Conservation (phyloP, 2,329 filamentous ascomycete species). For the Talaromyces rugulosus region DNA sequence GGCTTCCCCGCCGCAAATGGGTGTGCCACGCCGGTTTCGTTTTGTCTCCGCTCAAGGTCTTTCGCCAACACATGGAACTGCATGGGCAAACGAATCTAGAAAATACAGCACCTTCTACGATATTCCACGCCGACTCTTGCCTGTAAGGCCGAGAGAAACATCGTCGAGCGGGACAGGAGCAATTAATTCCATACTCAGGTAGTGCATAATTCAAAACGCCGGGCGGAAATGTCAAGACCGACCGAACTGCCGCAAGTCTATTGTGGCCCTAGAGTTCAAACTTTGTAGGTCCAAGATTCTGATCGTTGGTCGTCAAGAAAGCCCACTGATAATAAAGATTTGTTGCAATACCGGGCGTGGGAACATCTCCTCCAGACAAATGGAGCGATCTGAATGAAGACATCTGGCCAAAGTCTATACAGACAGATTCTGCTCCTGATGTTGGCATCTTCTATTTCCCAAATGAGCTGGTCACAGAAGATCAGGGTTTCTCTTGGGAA, state of each 20-base stretch:
- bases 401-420: constrained; percentile 2
- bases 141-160: not conserved
- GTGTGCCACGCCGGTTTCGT: no score
- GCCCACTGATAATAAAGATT: not conserved
- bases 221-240: not conserved
- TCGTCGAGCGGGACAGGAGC: not conserved
- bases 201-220: no score
- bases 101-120: not conserved
- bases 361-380: not conserved
- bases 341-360: constrained; percentile 1
- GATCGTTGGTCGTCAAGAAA: not conserved
- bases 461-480: not conserved
- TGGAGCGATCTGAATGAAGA: not conserved
- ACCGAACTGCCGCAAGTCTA: not conserved
- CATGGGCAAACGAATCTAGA: not conserved
- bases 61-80: not conserved
- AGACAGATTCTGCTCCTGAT: constrained; percentile 1
- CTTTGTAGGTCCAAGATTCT: not conserved
- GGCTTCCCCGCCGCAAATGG: not conserved
- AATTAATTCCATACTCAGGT: not conserved
- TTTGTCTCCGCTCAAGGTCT: not conserved
- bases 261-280: not conserved
- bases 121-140: not conserved
- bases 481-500: constrained; percentile 2
- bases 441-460: not conserved